Conservation (phyloP, 371 early-diverging fungal genomes). For the Haplosporangium sp. region DNA sequence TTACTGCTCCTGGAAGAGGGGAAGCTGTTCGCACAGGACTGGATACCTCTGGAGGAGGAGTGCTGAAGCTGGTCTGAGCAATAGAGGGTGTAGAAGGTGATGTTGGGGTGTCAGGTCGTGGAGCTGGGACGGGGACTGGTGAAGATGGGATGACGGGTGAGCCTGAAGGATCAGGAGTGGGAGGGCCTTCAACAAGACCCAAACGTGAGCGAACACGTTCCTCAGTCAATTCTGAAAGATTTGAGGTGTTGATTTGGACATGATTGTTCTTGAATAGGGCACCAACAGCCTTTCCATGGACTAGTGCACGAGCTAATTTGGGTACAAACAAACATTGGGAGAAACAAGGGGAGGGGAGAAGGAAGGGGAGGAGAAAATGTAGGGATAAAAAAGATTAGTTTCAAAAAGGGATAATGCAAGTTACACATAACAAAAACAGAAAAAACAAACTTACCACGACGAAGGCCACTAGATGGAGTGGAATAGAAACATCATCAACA, state of each 20-base stretch:
- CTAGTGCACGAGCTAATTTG: slow-evolving; percentile 72
- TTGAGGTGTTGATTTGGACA: slow-evolving; percentile 65
- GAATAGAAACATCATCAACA: not conserved
- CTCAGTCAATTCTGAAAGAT: slow-evolving; percentile 57
- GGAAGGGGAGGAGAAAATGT: slow-evolving; percentile 3
- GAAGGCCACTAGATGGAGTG: slow-evolving; percentile 31
- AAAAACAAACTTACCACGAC: slow-evolving; percentile 30
- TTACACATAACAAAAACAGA: not conserved
- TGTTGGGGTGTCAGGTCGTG: slow-evolving; percentile 51
- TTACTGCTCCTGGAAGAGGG: slow-evolving; percentile 23
- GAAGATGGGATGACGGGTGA: slow-evolving; percentile 52
- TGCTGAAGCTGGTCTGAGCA: slow-evolving; percentile 9
- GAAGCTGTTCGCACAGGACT: slow-evolving; percentile 29
- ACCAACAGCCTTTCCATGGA: slow-evolving; percentile 78
- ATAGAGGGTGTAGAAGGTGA: slow-evolving; percentile 14
- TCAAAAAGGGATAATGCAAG: not conserved
- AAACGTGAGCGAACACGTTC: slow-evolving; percentile 57
- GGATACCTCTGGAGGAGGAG: slow-evolving; percentile 1
- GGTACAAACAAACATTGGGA: not conserved
- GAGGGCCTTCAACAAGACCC: slow-evolving; percentile 41
- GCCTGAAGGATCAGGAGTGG: slow-evolving; percentile 47
- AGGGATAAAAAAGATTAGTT: not conserved
- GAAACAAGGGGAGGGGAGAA: not conserved
- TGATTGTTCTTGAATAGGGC: slow-evolving; percentile 65
- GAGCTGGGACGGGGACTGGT: slow-evolving; percentile 44